Base-by-base conservation (phyloP, 164 flowering plant genomes). In the Nelumbo lutea region DNA sequence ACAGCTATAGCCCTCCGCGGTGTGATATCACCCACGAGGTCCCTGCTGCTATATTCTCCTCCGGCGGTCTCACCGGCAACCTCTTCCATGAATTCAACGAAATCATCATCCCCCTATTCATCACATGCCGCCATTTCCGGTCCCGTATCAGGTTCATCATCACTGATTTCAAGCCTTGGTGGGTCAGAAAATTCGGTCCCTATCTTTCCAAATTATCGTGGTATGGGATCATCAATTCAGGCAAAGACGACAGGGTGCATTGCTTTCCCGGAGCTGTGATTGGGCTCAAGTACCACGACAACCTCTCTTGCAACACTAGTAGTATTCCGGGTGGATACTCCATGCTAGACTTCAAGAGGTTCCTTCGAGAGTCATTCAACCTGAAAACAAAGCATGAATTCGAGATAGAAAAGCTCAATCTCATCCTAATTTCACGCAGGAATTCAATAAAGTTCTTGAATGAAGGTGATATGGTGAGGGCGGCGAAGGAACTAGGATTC, bases 361-460 rank as follows among this genome's bases (percentile, higher is more conserved):
- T 73, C 59, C 63, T 73, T 14, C 44, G 51, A 1, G 50, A 45
- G 40, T n/a, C 76, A 8, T 64, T 62, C 65, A 38, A 45, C 15
- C 38, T 67, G 43, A 60, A 51, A 59, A 40, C 48, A 6, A 42
- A 42, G 38, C 39, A 44, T n/a, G 7, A 9, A 5, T 43, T 42
- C 5, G 62, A 64, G 14, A 61, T 48, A 9, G 38, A 58, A 59
- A 76, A 64, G 46, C 79, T 75, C 3, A 59, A 11, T 4, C 48
- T 79, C 6, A 48, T 79, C 39, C 73, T 79, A 4, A 44, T 79
- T 10, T 70, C 82, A 8, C 74, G 79, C 14, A 48, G 42, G 59
- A 65, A 65, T 42, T 69, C 80, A 42, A 60, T 80, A 45, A 65
- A 10, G 68, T 71, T 80, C 52, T 41, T 80, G 40, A 80, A 80